Evolutionary conservation across 495 filamentous ascomycete genomes (phyloP), one percentile per base, ranked within the genome.

Genomic region (Podospora didyma): DNA sequence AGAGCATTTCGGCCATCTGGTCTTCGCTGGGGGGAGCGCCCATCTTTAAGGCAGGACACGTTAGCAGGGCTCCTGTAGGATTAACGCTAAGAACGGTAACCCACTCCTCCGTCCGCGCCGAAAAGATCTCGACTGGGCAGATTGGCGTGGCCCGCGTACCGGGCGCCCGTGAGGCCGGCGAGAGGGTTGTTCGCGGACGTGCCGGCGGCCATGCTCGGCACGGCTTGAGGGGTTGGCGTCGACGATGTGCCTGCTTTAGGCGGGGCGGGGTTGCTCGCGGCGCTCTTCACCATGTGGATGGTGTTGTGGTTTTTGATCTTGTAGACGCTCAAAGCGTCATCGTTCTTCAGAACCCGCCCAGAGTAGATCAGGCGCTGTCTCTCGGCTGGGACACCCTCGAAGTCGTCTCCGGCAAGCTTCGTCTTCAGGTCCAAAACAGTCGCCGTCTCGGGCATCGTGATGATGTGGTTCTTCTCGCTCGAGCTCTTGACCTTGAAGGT

Each of bases 281-380:
- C 95, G 62, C 90, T 90, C 72, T 95, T 96, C 53, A 99, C 95
- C 64, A 99, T 79, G 71, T 99, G 95, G 57, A 97, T 84, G 9
- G 94, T 97, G 66, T 97, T 90, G n/a, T 89, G 88, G 54, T 89
- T 82, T 73, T 97, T 96, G 71, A 99, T 90, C 75, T 96, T 99
- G 75, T 95, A 96, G 22, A 84, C 81, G 52, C 78, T 84, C 44
- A 99, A 72, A 0, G 88, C 87, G 58, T 97, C 92, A 41, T 84
- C 83, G 67, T 99, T 90, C 75, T 97, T 99, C 73, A 99, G 81
- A 20, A 99, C 92, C 57, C 92, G 86, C 24, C 95, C 95, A 7
- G 93, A 97, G 73, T 97, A 97, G 71, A 99, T 99, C 61, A 99
- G 78, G 45, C 95, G 90, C 71, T 96, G 92, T 48, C 89, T 82